These are phyloP conservation scores for Hansenula sp. DNA, from an alignment of 1,139 yeast genomes.

Conservation along the genomic window DNA sequence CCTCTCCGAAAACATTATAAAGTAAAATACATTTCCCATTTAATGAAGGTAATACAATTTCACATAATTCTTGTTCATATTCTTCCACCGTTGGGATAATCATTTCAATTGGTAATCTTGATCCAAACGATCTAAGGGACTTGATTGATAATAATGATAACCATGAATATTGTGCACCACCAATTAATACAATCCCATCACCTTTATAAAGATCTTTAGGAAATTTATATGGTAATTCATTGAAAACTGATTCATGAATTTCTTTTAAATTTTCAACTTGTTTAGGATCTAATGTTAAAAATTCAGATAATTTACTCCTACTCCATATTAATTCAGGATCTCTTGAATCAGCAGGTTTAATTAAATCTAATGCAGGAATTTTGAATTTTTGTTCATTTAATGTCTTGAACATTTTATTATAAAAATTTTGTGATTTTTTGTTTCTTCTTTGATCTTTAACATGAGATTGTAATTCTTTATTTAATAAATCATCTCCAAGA, in stretches of 20 bases:
- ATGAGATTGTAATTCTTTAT: constrained; percentile 2
- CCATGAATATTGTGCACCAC: constrained; percentile 77
- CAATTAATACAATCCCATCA: constrained; percentile 74
- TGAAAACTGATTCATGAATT: constrained; percentile 51
- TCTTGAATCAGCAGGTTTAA: constrained; percentile 11
- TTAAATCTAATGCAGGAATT: constrained; percentile 11
- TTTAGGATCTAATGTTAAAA: constrained; percentile 35
- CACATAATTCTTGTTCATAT: constrained; percentile 50
- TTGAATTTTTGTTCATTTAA: constrained; percentile 9
- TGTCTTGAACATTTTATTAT: constrained; percentile 8
- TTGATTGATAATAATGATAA: constrained; percentile 61
- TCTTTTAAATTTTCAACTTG: constrained; percentile 42
- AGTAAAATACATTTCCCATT: constrained; percentile 54
- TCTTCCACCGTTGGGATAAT: constrained; percentile 50
- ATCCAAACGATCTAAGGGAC: constrained; percentile 53
- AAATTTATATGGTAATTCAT: constrained; percentile 37
- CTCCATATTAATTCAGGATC: constrained; percentile 12
- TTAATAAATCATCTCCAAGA: not conserved
- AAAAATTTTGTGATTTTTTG: constrained; percentile 14
- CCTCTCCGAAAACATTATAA: constrained; percentile 30
- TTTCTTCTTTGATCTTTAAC: constrained; percentile 5
- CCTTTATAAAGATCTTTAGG: constrained; percentile 51
- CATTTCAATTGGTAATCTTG: constrained; percentile 57
- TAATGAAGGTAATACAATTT: constrained; percentile 41
- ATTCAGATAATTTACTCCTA: constrained; percentile 10